Conservation (phyloP, 164 flowering plant genomes). For the Buxus sempervirens region DNA sequence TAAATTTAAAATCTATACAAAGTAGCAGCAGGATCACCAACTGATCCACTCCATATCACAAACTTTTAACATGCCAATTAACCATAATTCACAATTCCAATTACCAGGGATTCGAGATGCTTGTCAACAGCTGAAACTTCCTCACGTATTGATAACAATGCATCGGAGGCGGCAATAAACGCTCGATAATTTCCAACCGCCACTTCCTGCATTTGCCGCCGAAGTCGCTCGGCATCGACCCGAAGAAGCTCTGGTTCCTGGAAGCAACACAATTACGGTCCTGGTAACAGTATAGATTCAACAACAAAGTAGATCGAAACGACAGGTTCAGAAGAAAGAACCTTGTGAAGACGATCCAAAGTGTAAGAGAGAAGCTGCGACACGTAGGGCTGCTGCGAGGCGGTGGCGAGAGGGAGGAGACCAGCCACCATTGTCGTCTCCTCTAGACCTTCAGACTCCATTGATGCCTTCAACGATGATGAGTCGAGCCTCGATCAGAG, state of each 20-base stretch:
- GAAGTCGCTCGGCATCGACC: slow-evolving; percentile 92
- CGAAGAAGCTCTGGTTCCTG: slow-evolving; percentile 96
- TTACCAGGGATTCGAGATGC: slow-evolving; percentile 86
- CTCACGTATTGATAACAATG: slow-evolving; percentile 65
- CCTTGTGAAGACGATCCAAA: slow-evolving; percentile 99
- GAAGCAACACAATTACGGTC: background rate
- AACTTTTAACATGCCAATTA: background rate
- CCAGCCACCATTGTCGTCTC: slow-evolving; percentile 32
- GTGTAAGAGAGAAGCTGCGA: slow-evolving; percentile 98
- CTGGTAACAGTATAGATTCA: background rate
- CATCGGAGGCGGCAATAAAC: slow-evolving; percentile 92
- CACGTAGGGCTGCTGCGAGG: slow-evolving; percentile 88
- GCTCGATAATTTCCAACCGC: slow-evolving; percentile 94
- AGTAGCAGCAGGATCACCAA: no score
- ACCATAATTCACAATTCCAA: no score
- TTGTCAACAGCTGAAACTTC: slow-evolving; percentile 75
- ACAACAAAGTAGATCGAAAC: background rate
- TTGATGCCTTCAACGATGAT: background rate
- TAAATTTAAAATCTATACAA: no score
- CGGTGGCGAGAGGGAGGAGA: slow-evolving; percentile 66
- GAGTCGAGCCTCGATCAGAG: slow-evolving; percentile 8
- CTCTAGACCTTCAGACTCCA: slow-evolving; percentile 38
- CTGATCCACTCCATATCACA: no score
- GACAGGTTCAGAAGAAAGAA: slow-evolving; percentile 7
- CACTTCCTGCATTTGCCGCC: slow-evolving; percentile 96